Base-by-base conservation (phyloP, 2,329 filamentous ascomycete species). In the Cladosporium sphaerospermum region DNA sequence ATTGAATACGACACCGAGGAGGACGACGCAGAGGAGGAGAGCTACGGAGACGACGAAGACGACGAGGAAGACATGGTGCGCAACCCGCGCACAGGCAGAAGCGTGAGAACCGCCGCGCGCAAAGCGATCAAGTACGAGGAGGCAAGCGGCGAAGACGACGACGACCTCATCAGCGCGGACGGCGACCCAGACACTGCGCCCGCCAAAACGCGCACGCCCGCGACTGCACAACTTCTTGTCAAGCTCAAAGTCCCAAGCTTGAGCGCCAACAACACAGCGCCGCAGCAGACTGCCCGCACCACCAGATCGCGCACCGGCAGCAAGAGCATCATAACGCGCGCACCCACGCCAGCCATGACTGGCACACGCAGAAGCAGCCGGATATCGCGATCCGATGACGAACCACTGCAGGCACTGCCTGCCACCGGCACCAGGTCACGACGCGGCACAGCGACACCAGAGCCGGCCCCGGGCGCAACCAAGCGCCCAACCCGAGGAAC, bases 341-440 rank as follows among this genome's bases (percentile, higher is more conserved):
- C 61, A 48, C 70, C 71, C 2, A 63, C 62, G 32, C 62, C 66
- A 4, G 60, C 59, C 11, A 54, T 51, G 16, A 49, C 55, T 9
- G 59, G 55, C 8, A 71, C 69, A 37, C 72, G 82, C 57, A 75
- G 80, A 56, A 82, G 76, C 57, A 82, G 79, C 62, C 80, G 82
- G 43, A 73, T 81, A 14, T 81, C 77, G 19, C 79, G 81, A 56
- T 79, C 81, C 57, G 71, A 77, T 3, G 75, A 78, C 23, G 76
- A 78, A 34, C 75, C 79, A 33, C 74, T 84, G 11, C 69, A 82
- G 43, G 79, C 77, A 13, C 69, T 84, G 42, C 79, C 80, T 3
- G 77, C 80, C 57, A 83, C 80, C 7, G 81, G 81, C 14, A 77
- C 73, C 54, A 80, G 84, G 64, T 70, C 82, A 9, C 73, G 79